Evolutionary conservation across 495 filamentous ascomycete genomes (phyloP), one percentile per base, ranked within the genome.

Genomic region (Daldinia grandis): DNA sequence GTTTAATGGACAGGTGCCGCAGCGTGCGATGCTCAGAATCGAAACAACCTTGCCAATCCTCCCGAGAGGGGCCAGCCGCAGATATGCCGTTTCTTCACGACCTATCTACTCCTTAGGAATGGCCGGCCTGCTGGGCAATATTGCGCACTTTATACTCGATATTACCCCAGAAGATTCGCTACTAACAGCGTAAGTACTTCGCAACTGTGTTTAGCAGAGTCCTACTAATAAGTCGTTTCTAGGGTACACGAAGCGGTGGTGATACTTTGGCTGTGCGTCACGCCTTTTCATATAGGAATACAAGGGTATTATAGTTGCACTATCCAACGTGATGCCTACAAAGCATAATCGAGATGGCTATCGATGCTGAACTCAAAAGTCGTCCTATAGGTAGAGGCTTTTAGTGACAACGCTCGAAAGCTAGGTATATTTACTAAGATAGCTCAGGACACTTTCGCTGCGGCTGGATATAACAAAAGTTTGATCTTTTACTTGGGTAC

Each of bases 81-180:
- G 65, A 73, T 75, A n/a, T 83, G 80, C 63, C 78, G 78, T 57
- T 86, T 86, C 81, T 85, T 84, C 76, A 81, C 84, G 55, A 74
- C 78, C 10, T 86, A 82, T 53, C 64, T 85, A n/a, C 58, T 82
- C 3, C 73, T 74, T 56, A 83, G 78, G 66, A 82, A 85, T 68
- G 73, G 77, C 3, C 40, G 50, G 12, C 56, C 72, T 0, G 42
- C 71, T 14, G 77, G 74, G 14, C 76, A 76, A 25, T 72, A 75
- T 19, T 79, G 74, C 37, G 58, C 66, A 14, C 33, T 79, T 6
- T 78, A 74, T 49, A 74, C 74, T 17, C 61, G 17, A 47, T 67
- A 55, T 21, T 62, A 68, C 47, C 42, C 56, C 3, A 38, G 49
- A 15, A 38, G 49, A 9, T 74, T 69, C 28, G 77, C 77, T 21